Percentiles rank a stretch among this genome's conserved stretches.
Conservation (phyloP, 2,329 filamentous ascomycete species). For the Catunica adiposa region DNA sequence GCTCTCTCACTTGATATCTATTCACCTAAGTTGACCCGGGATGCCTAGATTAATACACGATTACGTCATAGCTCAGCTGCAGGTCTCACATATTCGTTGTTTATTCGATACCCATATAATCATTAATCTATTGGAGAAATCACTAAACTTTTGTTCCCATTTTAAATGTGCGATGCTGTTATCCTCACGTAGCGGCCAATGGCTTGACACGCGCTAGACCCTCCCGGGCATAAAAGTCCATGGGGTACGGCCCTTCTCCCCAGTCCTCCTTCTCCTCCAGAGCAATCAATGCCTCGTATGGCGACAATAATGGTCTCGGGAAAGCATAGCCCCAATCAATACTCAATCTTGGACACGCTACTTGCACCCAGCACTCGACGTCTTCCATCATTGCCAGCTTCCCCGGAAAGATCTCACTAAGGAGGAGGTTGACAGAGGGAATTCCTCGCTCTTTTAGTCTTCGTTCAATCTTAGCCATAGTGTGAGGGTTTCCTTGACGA, state of each 20-base stretch:
- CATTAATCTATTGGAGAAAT: slow-evolving; percentile 1
- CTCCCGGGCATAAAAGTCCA: slow-evolving; percentile 95
- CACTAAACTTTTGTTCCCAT: slow-evolving; percentile 1
- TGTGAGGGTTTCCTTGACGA: slow-evolving; percentile 88
- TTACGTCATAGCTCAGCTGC: not conserved
- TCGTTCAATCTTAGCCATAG: slow-evolving; percentile 70
- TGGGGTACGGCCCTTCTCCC: slow-evolving; percentile 68
- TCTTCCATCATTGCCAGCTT: slow-evolving; percentile 88
- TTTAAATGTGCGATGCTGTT: not conserved
- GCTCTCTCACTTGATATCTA: slow-evolving; percentile 18
- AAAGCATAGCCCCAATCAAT: slow-evolving; percentile 99
- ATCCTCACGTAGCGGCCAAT: slow-evolving; percentile 17
- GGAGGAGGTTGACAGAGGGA: slow-evolving; percentile 66
- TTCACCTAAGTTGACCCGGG: not conserved
- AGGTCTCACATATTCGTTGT: not conserved
- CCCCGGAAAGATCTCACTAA: slow-evolving; percentile 92
- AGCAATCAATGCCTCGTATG: slow-evolving; percentile 89
- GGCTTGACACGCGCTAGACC: slow-evolving; percentile 67
- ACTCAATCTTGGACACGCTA: slow-evolving; percentile 87
- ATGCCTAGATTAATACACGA: not conserved
- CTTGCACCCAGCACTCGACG: slow-evolving; percentile 96
- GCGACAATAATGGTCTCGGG: slow-evolving; percentile 69
- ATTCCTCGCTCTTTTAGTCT: slow-evolving; percentile 55
- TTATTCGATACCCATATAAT: not conserved
- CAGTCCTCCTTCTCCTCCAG: slow-evolving; percentile 63